A percentile compares a stretch with the other conserved stretches of the same genome.
Conservation (phyloP, 1,284 basidiomycete genomes). For the Tilletiopsis washingtonensis region DNA sequence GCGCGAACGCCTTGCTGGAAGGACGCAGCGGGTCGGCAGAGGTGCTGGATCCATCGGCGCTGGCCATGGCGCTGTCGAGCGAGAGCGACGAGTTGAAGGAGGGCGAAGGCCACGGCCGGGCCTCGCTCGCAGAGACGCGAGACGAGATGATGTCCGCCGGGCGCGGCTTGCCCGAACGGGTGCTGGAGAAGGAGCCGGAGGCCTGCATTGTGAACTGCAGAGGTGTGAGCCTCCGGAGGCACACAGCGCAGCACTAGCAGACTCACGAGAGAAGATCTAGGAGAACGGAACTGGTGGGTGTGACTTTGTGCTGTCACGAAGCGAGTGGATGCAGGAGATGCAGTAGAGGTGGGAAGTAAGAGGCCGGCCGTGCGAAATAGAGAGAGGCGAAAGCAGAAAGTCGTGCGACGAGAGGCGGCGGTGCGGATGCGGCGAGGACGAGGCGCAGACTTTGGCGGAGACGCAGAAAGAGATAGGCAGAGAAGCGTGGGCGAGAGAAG, state of each 20-base stretch:
- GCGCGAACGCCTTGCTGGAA: neutral
- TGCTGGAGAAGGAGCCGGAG: slow-evolving; percentile 3
- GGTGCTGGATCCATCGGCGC: neutral
- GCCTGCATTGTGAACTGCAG: slow-evolving; percentile 3
- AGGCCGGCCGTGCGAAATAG: too few relatives aligned
- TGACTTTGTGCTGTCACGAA: neutral
- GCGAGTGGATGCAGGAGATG: neutral
- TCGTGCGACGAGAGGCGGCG: too few relatives aligned
- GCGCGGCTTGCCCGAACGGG: slow-evolving; percentile 2
- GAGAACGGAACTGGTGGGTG: too few relatives aligned
- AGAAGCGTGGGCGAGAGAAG: neutral
- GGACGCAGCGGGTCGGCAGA: slow-evolving; percentile 3
- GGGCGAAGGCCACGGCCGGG: slow-evolving; percentile 7
- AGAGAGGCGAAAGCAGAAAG: too few relatives aligned
- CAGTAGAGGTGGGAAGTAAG: too few relatives aligned
- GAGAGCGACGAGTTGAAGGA: slow-evolving; percentile 1
- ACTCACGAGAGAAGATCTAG: too few relatives aligned
- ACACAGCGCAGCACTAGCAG: too few relatives aligned
- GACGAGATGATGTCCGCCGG: slow-evolving; percentile 2
- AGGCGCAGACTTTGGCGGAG: neutral
- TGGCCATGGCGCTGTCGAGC: neutral
- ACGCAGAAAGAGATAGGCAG: neutral
- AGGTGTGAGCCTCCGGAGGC: too few relatives aligned
- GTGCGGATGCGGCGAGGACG: too few relatives aligned
- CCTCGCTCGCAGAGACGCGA: neutral